Conservation (phyloP, 2,329 filamentous ascomycete species). For the Rhinocladiella mackenziei region DNA sequence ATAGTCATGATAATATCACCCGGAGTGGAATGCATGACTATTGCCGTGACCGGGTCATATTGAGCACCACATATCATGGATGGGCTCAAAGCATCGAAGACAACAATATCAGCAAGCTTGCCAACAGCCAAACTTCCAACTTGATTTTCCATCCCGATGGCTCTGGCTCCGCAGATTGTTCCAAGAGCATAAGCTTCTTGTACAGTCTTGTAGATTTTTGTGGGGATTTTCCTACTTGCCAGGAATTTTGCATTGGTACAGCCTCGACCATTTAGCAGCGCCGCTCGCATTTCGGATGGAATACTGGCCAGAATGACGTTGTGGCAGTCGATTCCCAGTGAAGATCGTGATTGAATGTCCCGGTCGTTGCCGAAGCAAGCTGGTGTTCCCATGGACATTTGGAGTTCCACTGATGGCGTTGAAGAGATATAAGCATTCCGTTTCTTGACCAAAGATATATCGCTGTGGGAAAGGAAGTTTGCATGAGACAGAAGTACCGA, state of each 20-base stretch:
- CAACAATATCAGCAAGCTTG: constrained; percentile 46
- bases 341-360: constrained; percentile 21
- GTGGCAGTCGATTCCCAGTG: constrained; percentile 35
- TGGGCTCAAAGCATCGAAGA: constrained; percentile 44
- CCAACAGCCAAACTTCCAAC: constrained; percentile 46
- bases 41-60: constrained; percentile 41
- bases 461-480: constrained; percentile 28
- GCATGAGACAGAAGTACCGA: constrained; percentile 43
- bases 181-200: constrained; percentile 49
- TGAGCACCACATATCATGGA: constrained; percentile 41
- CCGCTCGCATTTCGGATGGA: constrained; percentile 31
- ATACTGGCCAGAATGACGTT: constrained; percentile 31
- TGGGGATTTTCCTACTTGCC: constrained; percentile 27
- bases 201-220: constrained; percentile 33
- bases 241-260: constrained; percentile 32
- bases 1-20: constrained; percentile 44
- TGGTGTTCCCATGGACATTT: constrained; percentile 43
- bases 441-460: constrained; percentile 25
- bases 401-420: constrained; percentile 49
- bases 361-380: constrained; percentile 33
- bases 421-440: constrained; percentile 35
- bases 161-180: constrained; percentile 45
- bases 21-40: constrained; percentile 42
- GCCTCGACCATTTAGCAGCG: constrained; percentile 31
- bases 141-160: constrained; percentile 40